Evolutionary conservation across 768 basidiomycete species (phyloP).

Genomic region (Tylopilus vinaceipallidus): DNA sequence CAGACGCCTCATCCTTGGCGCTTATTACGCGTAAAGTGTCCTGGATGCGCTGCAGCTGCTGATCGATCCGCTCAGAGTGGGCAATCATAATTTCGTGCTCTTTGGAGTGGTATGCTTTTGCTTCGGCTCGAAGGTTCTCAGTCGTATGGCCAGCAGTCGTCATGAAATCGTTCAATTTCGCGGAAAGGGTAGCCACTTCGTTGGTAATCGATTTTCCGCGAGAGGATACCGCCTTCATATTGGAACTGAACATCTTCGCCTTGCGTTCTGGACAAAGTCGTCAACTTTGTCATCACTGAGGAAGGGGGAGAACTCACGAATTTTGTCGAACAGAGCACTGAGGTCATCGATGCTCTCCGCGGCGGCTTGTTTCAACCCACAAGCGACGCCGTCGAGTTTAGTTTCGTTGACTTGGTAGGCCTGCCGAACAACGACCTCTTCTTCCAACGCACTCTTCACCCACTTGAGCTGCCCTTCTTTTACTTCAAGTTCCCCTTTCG

Average conservation of each 20-base stretch:
- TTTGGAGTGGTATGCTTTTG: conserved; percentile 52
- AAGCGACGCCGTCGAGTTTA: conserved; percentile 69
- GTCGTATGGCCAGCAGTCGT: conserved; percentile 54
- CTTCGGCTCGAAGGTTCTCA: conserved; percentile 51
- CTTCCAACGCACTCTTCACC: conserved; percentile 63
- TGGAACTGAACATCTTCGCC: conserved; percentile 56
- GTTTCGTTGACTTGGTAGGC: conserved; percentile 77
- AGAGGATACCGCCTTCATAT: conserved; percentile 60
- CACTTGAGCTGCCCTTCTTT: conserved; percentile 58
- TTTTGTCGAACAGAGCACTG: conserved; percentile 70
- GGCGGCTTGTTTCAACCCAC: conserved; percentile 60
- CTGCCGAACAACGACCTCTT: conserved; percentile 75
- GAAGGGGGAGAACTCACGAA: conserved; percentile 51
- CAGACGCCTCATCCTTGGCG: conserved; percentile 52
- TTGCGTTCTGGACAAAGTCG: conserved; percentile 61
- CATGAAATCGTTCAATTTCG: conserved; percentile 61
- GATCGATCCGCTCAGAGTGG: conserved; percentile 53
- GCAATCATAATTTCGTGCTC: conserved; percentile 53
- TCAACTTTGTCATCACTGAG: conserved; percentile 6
- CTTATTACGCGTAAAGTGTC: conserved; percentile 53
- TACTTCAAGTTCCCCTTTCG: conserved; percentile 48
- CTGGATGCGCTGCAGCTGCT: conserved; percentile 55
- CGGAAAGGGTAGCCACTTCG: conserved; percentile 51
- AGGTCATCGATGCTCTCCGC: conserved; percentile 73
- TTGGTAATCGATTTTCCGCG: conserved; percentile 59